Evolutionary conservation across 1,284 basidiomycete species (phyloP), one percentile per base, ranked within the genome.

Genomic region (Pseudozyma pruni): DNA sequence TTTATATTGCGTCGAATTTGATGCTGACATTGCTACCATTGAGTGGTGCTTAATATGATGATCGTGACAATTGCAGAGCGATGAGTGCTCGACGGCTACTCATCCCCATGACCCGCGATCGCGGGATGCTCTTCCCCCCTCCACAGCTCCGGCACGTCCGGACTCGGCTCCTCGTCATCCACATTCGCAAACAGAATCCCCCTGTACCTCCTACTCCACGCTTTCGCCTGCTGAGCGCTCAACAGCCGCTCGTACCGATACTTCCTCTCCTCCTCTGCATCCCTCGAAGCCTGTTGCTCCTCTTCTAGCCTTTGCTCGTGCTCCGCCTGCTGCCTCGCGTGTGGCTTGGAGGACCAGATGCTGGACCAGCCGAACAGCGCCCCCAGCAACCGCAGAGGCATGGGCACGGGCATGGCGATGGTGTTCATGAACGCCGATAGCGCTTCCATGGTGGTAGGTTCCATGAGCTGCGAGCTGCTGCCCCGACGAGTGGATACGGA

Each of bases 381-480:
- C 6, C 68, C 68, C 1, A 71, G 50, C 41, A 71, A 17, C 1
- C 68, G 53, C 42, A 71, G 54, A 0, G 68, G 68, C 57, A 71
- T 71, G 40, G 68, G 68, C 6, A 71, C 68, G 8, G 68, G 68
- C 61, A 71, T 71, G n/a, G 64, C 61, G 49, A 69, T 58, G n/a
- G 57, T 71, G 29, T 71, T 71, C 44, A 71, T 55, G 6, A 71
- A 66, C n/a, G 68, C 61, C 3, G 57, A 61, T 0, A 71, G 37
- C 25, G 68, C 68, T 35, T 71, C 68, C 49, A 61, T 71, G 17
- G 68, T 71, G 4, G 68, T 71, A 1, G 68, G 68, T 32, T 71
- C 68, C 57, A 66, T 54, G 8, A 61, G 38, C 3, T 27, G 42
- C 17, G 45, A 41, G 23, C 51, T 38, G 27, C 47, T 50, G 11